Evolutionary conservation across 2,329 filamentous ascomycete species (phyloP).

Genomic region (Claviceps capensis): DNA sequence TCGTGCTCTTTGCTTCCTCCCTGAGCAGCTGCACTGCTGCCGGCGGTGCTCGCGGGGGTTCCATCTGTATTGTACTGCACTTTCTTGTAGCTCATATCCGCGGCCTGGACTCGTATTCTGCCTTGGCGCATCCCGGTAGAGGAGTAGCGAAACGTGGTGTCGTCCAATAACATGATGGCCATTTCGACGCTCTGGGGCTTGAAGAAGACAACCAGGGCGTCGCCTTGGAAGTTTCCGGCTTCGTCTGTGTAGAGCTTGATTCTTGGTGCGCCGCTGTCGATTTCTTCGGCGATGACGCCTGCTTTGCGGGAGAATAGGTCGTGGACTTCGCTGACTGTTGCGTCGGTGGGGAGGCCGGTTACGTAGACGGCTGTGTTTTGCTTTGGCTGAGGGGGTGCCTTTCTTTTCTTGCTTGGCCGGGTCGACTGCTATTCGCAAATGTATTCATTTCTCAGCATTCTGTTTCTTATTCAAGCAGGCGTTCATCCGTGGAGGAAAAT

Average conservation of each 20-base stretch:
- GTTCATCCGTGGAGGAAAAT: too few species aligned
- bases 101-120: slow-evolving; percentile 67
- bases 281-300: slow-evolving; percentile 87
- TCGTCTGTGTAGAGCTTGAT: slow-evolving; percentile 88
- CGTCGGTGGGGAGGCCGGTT: slow-evolving; percentile 71
- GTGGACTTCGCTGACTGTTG: slow-evolving; percentile 65
- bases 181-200: slow-evolving; percentile 84
- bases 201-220: slow-evolving; percentile 88
- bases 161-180: slow-evolving; percentile 69
- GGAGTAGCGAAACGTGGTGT: slow-evolving; percentile 62
- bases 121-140: slow-evolving; percentile 38
- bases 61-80: slow-evolving; percentile 48
- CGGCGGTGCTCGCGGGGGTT: neutral
- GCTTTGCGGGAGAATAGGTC: slow-evolving; percentile 72
- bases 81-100: slow-evolving; percentile 86
- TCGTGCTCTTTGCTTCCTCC: slow-evolving; percentile 20
- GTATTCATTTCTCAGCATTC: neutral
- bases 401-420: slow-evolving; percentile 31
- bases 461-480: neutral
- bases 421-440: slow-evolving; percentile 1
- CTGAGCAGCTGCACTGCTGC: slow-evolving; percentile 3
- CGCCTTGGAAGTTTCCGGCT: slow-evolving; percentile 77
- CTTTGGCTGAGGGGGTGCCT: slow-evolving; percentile 34
- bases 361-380: slow-evolving; percentile 89
- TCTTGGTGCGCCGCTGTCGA: slow-evolving; percentile 72